Evolutionary conservation across 1,139 yeast genomes (phyloP).

Genomic region (Scheffersomyces illinoinensis): DNA sequence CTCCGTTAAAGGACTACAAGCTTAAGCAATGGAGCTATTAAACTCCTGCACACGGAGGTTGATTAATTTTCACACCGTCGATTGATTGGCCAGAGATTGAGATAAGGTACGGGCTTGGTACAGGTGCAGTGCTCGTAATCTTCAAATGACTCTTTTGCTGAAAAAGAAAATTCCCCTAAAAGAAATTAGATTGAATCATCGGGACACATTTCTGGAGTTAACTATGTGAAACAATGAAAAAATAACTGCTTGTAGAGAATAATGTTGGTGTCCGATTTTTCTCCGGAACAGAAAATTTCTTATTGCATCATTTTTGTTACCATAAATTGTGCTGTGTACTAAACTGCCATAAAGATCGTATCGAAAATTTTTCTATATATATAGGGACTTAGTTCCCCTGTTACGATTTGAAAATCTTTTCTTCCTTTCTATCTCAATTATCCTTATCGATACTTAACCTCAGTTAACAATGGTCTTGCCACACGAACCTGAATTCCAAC

Average conservation of each 20-base stretch:
- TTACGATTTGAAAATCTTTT: too few relatives aligned
- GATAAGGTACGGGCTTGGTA: neutral
- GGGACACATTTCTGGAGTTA: neutral
- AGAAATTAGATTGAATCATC: neutral
- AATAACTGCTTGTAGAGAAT: neutral
- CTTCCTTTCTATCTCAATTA: neutral
- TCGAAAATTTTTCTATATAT: neutral
- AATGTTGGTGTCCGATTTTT: neutral
- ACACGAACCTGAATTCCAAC: conserved; percentile 96
- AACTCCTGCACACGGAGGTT: neutral
- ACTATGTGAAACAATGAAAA: neutral
- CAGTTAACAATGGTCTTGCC: conserved; percentile 51
- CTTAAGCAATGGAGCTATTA: neutral
- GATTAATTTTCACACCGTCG: neutral
- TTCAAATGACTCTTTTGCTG: neutral
- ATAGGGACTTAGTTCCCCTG: neutral
- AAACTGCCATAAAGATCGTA: neutral
- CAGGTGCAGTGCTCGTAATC: neutral
- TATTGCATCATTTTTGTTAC: neutral
- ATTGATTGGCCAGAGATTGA: conserved; percentile 1
- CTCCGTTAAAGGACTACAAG: neutral
- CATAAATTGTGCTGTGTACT: neutral
- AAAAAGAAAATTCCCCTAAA: neutral
- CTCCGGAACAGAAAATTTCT: neutral
- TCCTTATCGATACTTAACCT: neutral